Base-by-base conservation (phyloP, 441 rosid species). In the Biscutella auriculata region DNA sequence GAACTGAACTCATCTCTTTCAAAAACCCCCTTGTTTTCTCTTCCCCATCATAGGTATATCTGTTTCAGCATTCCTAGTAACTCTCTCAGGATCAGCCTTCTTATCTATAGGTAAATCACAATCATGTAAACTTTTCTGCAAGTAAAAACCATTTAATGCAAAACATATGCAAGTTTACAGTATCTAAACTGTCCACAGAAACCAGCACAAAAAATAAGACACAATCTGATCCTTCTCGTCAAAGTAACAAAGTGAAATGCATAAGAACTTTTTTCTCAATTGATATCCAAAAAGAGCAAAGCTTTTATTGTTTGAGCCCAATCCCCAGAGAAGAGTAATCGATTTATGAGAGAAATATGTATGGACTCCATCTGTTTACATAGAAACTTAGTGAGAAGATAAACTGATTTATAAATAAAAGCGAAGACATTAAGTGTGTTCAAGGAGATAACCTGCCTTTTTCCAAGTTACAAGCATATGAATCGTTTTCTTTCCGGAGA, bases 51-150 rank as follows among this genome's bases (percentile, higher is more conserved):
- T 62, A 57, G 74, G 63, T 53, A 71, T 77, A 37, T 79, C 92
- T 72, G 75, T 87, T 73, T 77, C 81, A 47, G 80, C 53, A 64
- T 81, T 88, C 93, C 88, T 82, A 15, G 89, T 87, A 11, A 80
- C 75, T 60, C 91, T 91, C 71, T 77, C 79, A 72, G 81, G 73
- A 63, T 81, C 81, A 25, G 65, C 66, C 75, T 74, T 82, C 75
- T 76, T 88, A 71, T 78, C 78, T 49, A 51, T 37, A 73, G 66
- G 59, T 15, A 79, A 74, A 67, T 64, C 53, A 47, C 65, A 72
- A 45, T 76, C 79, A 39, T 73, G 87, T 23, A 63, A 62, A 72
- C 73, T 73, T 71, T 75, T 86, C 97, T 92, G 80, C 54, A 65
- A 74, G 61, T 53, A 16, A 46, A 39, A 2, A 26, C 16, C 46